Conservation (phyloP, 345 rosid genomes). For the Ricinus communis region DNA sequence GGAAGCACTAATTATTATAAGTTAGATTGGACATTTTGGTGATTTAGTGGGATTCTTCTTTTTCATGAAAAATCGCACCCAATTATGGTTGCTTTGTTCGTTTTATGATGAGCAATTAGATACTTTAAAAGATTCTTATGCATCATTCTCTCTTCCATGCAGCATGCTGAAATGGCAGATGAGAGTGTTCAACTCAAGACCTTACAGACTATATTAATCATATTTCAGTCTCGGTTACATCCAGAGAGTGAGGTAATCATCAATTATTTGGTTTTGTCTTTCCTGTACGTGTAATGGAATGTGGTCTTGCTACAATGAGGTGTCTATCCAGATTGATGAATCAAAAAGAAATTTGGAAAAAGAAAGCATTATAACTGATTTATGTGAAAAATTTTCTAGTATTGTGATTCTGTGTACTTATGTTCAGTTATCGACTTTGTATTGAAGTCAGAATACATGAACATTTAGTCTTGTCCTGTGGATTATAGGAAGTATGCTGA, state of each 20-base stretch:
- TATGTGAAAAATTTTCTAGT: not conserved
- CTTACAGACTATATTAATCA: slow-evolving; percentile 84
- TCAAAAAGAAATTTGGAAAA: no score
- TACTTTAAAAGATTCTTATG: slow-evolving; percentile 14
- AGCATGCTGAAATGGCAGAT: slow-evolving; percentile 96
- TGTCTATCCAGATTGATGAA: slow-evolving; percentile 1
- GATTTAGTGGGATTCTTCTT: not conserved
- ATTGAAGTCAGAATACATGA: not conserved
- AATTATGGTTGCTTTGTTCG: not conserved
- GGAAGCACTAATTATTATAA: not conserved
- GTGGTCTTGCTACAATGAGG: slow-evolving; percentile 8
- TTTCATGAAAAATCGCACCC: not conserved
- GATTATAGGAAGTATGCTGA: not conserved
- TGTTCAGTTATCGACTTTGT: not conserved
- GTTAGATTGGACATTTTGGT: not conserved
- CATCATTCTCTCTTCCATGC: slow-evolving; percentile 32
- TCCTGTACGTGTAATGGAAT: slow-evolving; percentile 15
- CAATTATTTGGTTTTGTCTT: slow-evolving; percentile 19
- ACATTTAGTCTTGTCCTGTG: not conserved
- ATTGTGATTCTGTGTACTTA: slow-evolving; percentile 7
- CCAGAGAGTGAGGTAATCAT: slow-evolving; percentile 79
- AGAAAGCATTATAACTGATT: not conserved
- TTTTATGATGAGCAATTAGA: not conserved
- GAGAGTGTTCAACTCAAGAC: slow-evolving; percentile 94
- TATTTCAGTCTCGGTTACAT: slow-evolving; percentile 87